Evolutionary conservation across 805 yeast genomes (phyloP).

Genomic region (Soucietia sequanensis): DNA sequence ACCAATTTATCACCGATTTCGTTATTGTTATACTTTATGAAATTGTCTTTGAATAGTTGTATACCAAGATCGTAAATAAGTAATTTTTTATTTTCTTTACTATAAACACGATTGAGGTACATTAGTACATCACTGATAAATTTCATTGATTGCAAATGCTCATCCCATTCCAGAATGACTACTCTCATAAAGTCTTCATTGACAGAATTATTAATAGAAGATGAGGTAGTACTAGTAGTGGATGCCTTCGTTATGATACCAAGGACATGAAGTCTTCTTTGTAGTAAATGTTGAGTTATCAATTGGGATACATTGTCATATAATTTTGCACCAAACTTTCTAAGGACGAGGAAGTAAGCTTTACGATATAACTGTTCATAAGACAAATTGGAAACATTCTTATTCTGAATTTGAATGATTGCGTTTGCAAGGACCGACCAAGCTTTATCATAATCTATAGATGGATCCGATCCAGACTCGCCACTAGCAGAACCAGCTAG

Average conservation of each 20-base stretch:
- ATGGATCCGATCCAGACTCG: constrained; percentile 19
- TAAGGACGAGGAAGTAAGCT: constrained; percentile 72
- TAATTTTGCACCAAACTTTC: constrained; percentile 63
- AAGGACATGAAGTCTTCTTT: constrained; percentile 17
- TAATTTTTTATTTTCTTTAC: constrained; percentile 63
- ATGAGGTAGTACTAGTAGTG: constrained; percentile 9
- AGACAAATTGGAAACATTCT: constrained; percentile 70
- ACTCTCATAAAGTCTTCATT: constrained; percentile 35
- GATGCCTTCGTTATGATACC: too few relatives aligned
- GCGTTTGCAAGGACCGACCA: constrained; percentile 71
- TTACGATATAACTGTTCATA: constrained; percentile 81
- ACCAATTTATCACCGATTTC: constrained; percentile 53
- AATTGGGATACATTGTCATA: constrained; percentile 58
- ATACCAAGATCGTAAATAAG: constrained; percentile 74
- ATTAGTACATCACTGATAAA: constrained; percentile 81
- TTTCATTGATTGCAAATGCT: constrained; percentile 68
- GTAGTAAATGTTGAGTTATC: constrained; percentile 46
- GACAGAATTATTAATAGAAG: constrained; percentile 9
- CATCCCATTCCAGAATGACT: constrained; percentile 58
- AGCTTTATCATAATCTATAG: constrained; percentile 58
- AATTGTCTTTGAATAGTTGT: constrained; percentile 57
- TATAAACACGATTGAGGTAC: constrained; percentile 84
- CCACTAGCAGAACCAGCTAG: constrained; percentile 18
- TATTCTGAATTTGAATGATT: constrained; percentile 65
- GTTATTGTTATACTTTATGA: constrained; percentile 50